Evolutionary conservation across 345 rosid genomes (phyloP).

Genomic region (Cardamine resedifolia): DNA sequence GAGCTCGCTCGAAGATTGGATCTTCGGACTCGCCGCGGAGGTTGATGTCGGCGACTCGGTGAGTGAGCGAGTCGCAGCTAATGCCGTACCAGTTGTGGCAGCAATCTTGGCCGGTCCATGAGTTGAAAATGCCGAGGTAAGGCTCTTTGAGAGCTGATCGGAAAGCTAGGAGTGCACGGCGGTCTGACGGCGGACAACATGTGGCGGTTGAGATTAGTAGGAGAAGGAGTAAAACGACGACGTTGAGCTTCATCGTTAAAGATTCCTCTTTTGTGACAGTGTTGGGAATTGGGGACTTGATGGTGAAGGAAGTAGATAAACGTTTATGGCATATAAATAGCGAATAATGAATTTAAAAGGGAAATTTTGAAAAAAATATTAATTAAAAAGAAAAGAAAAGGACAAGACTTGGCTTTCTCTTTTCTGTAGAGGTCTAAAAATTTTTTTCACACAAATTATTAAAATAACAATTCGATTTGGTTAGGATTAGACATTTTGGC

Average conservation of each 20-base stretch:
- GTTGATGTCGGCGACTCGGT: conserved; percentile 77
- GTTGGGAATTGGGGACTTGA: conserved; percentile 27
- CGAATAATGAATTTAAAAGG: background rate
- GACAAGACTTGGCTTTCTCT: conserved; percentile 19
- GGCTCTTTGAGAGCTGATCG: conserved; percentile 69
- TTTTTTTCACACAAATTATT: background rate
- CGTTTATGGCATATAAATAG: conserved; percentile 25
- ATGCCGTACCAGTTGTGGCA: conserved; percentile 90
- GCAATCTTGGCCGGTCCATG: conserved; percentile 85
- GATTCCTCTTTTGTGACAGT: conserved; percentile 26
- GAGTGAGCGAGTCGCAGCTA: conserved; percentile 67
- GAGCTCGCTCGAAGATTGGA: conserved; percentile 64
- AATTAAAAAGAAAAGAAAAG: background rate
- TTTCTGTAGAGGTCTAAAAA: background rate
- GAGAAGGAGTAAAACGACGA: conserved; percentile 35
- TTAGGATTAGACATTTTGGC: conserved; percentile 33
- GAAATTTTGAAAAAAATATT: background rate
- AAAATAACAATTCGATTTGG: background rate
- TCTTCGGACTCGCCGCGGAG: conserved; percentile 93
- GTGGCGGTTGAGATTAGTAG: conserved; percentile 40
- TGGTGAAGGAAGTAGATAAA: conserved; percentile 31
- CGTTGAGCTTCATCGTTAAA: conserved; percentile 22
- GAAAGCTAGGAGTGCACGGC: conserved; percentile 66
- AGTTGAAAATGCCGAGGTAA: conserved; percentile 65
- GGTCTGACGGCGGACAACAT: conserved; percentile 73